Conservation (phyloP, 805 yeast genomes). For the Pichia membranifaciens region DNA sequence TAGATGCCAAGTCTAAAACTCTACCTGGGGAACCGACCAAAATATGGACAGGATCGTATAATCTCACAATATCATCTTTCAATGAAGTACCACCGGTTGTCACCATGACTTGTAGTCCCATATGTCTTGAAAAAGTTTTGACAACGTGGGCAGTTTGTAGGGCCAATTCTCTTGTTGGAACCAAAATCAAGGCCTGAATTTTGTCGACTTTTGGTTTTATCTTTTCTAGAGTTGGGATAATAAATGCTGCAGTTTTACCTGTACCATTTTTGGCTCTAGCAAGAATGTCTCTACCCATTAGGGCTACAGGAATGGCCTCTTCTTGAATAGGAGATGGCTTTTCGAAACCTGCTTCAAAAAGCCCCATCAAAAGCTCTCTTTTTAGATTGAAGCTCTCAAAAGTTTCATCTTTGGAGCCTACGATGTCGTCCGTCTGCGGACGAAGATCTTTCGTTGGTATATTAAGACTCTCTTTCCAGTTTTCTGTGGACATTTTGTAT, state of each 20-base stretch:
- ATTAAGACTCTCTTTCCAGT: conserved; percentile 72
- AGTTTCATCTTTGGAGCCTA: conserved; percentile 80
- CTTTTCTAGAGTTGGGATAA: conserved; percentile 87
- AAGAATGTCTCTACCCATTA: conserved; percentile 90
- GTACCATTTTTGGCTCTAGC: conserved; percentile 99
- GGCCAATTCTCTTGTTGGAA: conserved; percentile 97
- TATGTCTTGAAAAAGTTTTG: conserved; percentile 89
- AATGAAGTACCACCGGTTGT: conserved; percentile 96
- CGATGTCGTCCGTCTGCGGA: conserved; percentile 95
- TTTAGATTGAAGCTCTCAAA: conserved; percentile 90
- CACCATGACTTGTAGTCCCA: conserved; percentile 91
- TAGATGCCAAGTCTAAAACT: conserved; percentile 86
- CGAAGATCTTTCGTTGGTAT: conserved; percentile 84
- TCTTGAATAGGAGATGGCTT: conserved; percentile 98
- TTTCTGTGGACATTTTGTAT: conserved; percentile 30
- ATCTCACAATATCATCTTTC: conserved; percentile 89
- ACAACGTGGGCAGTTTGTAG: conserved; percentile 97
- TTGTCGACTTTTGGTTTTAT: conserved; percentile 77
- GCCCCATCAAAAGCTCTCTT: conserved; percentile 95
- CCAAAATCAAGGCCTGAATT: conserved; percentile 88
- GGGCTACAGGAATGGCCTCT: conserved; percentile 92
- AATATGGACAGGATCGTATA: conserved; percentile 88
- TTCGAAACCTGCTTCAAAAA: conserved; percentile 97
- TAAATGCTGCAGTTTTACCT: conserved; percentile 96
- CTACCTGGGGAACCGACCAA: conserved; percentile 98